phyloP scores from a whole-genome alignment of 108 stramenopile species.

The Ochromonas danica region DNA sequence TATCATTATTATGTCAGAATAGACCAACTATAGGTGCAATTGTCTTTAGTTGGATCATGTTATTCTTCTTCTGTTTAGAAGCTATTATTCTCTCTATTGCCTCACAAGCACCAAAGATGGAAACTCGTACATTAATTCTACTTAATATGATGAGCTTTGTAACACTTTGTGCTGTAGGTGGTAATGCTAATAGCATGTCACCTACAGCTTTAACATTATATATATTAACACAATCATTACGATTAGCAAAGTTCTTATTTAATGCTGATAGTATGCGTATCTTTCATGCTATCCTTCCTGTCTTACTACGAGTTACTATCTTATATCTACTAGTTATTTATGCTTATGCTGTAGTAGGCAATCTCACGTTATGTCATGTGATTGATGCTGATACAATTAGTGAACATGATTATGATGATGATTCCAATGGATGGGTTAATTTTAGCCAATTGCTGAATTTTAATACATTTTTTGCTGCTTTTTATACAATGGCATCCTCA shows the following conservation, averaged over 20 bases:
- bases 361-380: constrained; percentile 2
- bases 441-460: constrained; percentile 2
- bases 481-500: not conserved
- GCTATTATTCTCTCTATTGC: too few relatives aligned
- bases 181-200: too few relatives aligned
- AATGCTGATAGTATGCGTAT: not conserved
- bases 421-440: not conserved
- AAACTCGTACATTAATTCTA: too few relatives aligned
- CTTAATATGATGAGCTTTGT: too few relatives aligned
- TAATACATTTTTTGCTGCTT: not conserved
- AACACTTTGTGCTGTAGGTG: too few relatives aligned
- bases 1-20: too few relatives aligned
- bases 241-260: not conserved
- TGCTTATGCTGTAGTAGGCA: not conserved
- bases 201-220: not conserved
- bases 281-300: not conserved
- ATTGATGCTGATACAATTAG: not conserved
- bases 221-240: not conserved
- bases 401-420: not conserved
- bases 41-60: too few relatives aligned
- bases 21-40: too few relatives aligned
- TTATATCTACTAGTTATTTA: not conserved
- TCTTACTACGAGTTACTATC: not conserved
- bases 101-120: too few relatives aligned
- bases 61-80: too few relatives aligned